Percentiles rank a stretch among this genome's conserved stretches.
Evolutionary conservation across 2,329 filamentous ascomycete species (phyloP).

Genomic region (Cyanodermella asteris): DNA sequence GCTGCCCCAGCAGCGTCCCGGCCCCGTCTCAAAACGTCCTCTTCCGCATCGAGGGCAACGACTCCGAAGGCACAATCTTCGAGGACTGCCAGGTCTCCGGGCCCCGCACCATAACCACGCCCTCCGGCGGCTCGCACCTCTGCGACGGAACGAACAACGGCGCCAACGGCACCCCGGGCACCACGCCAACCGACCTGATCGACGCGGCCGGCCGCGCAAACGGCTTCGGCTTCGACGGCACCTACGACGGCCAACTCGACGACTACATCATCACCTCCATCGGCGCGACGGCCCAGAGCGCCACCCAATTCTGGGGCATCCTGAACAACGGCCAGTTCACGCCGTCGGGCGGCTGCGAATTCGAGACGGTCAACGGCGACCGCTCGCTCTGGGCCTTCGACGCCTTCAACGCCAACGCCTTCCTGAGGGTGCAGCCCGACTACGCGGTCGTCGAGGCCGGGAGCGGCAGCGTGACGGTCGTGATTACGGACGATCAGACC

Average conservation of each 20-base stretch:
- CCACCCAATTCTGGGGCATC: conserved; percentile 8
- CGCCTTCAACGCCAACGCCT: neutral
- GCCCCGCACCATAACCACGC: conserved; percentile 8
- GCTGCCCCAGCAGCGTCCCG: too few species aligned
- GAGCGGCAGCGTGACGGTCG: neutral
- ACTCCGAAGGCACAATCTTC: conserved; percentile 7
- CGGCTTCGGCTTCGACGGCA: conserved; percentile 7
- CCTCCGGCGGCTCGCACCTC: conserved; percentile 6
- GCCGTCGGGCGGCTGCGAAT: conserved; percentile 6
- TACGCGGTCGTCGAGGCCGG: conserved; percentile 1
- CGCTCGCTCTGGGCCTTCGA: conserved; percentile 3
- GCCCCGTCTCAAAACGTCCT: conserved; percentile 1
- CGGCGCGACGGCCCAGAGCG: neutral
- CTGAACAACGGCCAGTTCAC: conserved; percentile 7
- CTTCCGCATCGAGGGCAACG: conserved; percentile 11
- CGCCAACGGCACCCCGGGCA: conserved; percentile 4
- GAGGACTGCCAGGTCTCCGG: conserved; percentile 8
- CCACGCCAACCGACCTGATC: conserved; percentile 8
- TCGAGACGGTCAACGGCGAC: conserved; percentile 1
- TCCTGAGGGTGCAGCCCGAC: conserved; percentile 2
- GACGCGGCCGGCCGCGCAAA: conserved; percentile 5
- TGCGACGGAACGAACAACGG: conserved; percentile 7
- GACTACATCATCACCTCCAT: conserved; percentile 10
- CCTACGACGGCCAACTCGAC: conserved; percentile 5
- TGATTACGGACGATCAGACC: conserved; percentile 1